phyloP scores from a whole-genome alignment of 306 rosid genomes.

The Benincasa hispida region DNA sequence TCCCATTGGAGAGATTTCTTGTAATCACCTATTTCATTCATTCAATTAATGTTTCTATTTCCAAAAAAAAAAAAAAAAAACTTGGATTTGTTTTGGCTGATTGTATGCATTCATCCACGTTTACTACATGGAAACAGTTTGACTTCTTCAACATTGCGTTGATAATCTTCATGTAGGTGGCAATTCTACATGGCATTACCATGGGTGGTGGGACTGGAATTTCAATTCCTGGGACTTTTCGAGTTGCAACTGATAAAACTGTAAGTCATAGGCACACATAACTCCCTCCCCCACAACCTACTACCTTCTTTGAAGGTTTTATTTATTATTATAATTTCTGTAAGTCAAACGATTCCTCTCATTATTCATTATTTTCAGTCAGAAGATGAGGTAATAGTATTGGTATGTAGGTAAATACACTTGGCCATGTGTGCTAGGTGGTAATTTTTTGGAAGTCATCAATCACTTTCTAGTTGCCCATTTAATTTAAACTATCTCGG shows the following conservation, averaged over 20 bases:
- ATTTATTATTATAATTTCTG: background rate
- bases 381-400: background rate
- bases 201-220: slow-evolving; percentile 99
- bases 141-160: slow-evolving; percentile 3
- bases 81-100: background rate
- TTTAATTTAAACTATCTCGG: background rate
- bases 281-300: background rate
- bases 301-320: background rate
- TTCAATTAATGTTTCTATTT: no score
- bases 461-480: background rate
- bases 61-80: no score
- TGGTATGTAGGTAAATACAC: background rate
- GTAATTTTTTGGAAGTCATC: background rate
- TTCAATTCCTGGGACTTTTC: slow-evolving; percentile 81
- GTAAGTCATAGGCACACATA: slow-evolving; percentile 26
- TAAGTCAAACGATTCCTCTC: background rate
- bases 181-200: slow-evolving; percentile 80
- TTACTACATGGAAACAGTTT: background rate
- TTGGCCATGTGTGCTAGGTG: background rate
- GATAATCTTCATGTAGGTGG: slow-evolving; percentile 41
- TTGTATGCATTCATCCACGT: background rate
- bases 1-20: no score
- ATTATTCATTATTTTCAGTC: background rate
- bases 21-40: no score
- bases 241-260: slow-evolving; percentile 78